Evolutionary conservation across 2,329 filamentous ascomycete species (phyloP).

Genomic region (Orbilia brochopaga): DNA sequence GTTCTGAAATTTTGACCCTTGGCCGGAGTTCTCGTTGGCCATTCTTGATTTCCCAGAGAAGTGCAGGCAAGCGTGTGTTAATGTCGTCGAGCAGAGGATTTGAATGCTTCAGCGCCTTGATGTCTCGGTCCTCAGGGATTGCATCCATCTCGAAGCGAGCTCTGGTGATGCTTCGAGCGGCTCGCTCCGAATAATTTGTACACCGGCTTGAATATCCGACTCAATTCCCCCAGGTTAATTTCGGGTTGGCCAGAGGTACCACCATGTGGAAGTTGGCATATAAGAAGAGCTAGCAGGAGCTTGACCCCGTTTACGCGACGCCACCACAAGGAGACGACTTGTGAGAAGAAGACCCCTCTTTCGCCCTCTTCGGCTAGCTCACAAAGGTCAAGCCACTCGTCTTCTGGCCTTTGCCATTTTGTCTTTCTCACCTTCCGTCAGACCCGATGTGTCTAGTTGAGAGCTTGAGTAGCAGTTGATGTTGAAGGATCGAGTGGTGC

Average conservation of each 20-base stretch:
- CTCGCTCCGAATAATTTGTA: not conserved
- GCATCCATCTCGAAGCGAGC: constrained; percentile 64
- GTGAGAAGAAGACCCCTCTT: not conserved
- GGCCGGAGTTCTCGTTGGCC: constrained; percentile 60
- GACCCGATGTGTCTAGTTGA: not conserved
- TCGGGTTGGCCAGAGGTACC: no score
- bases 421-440: not conserved
- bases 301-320: no score
- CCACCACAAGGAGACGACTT: not conserved
- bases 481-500: not conserved
- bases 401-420: constrained; percentile 7
- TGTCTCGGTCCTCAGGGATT: constrained; percentile 64
- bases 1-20: constrained; percentile 60
- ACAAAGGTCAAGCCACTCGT: not conserved
- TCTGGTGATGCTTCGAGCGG: not conserved
- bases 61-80: constrained; percentile 63
- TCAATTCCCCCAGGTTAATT: no score
- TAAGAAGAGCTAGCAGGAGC: no score
- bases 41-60: constrained; percentile 64
- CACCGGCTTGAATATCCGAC: not conserved
- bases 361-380: not conserved
- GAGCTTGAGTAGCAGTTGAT: not conserved
- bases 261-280: not conserved
- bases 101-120: constrained; percentile 68
- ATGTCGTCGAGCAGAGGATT: constrained; percentile 67